Evolutionary conservation across 2,329 filamentous ascomycete genomes (phyloP), one percentile per base, ranked within the genome.

Genomic region (Cladophialophora psammophila): DNA sequence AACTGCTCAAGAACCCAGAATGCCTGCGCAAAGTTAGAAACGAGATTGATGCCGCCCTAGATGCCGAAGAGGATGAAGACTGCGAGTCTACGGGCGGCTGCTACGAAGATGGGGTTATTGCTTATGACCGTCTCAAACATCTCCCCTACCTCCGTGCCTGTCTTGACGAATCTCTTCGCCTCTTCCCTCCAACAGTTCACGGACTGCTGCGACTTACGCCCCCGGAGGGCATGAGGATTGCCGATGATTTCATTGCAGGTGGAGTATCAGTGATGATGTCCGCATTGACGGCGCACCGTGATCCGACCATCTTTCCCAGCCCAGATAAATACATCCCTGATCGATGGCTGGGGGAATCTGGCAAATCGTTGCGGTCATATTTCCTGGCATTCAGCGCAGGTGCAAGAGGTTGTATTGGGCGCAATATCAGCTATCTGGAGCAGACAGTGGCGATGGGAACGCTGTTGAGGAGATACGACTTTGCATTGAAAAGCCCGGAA

Each of bases 131-230:
- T 61, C 78, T 85, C 60, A 81, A 74, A 74, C 64, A 76, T 65
- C 83, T 94, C 1, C 86, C 87, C 0, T 94, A 93, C 75, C 86
- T 94, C 6, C 90, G 93, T 72, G 91, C 91, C 2, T 88, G 88
- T 62, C 84, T 94, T 71, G 91, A 93, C 74, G 91, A 95, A 76
- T 86, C 88, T 5, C 91, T 94, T 80, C 87, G 91, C 9, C 75
- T 92, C 70, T 90, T 93, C 60, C 91, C 92, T 0, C 90, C 91
- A 0, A 9, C 64, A 36, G 50, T 61, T 5, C 84, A 89, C 0
- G 91, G 90, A 0, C 80, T 93, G 2, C 87, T 89, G 0, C 86
- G 92, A 64, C 81, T 93, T 48, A 89, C 91, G 0, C 91, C 91
- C 0, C 77, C 82, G 0, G 63, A 62, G 35, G 89, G 93, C 68